phyloP scores from a whole-genome alignment of 352 stramenopile species.

The Blastocystis sp. region DNA sequence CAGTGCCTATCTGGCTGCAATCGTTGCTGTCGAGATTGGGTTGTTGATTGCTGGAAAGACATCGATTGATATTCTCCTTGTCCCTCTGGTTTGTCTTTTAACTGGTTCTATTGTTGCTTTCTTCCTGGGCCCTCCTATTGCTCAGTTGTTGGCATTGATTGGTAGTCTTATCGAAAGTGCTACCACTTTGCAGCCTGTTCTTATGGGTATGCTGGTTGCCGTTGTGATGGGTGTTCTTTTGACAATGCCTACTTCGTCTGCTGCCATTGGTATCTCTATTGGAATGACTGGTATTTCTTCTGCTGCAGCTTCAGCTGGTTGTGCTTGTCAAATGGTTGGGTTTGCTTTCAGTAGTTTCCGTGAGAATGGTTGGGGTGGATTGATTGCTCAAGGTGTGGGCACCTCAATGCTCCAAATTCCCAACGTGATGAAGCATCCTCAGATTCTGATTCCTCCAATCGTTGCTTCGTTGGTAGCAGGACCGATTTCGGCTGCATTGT shows the following conservation, averaged over 20 bases:
- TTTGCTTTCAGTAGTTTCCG: constrained; percentile 50
- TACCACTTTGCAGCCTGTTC: constrained; percentile 15
- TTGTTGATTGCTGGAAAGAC: constrained; percentile 28
- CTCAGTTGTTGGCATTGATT: not conserved
- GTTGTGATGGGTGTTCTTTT: constrained; percentile 41
- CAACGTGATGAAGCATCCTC: constrained; percentile 27
- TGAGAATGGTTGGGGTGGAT: constrained; percentile 32
- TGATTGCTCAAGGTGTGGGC: constrained; percentile 41
- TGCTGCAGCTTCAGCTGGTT: constrained; percentile 33
- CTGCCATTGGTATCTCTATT: constrained; percentile 55
- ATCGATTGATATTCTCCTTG: constrained; percentile 37
- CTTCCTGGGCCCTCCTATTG: constrained; percentile 14
- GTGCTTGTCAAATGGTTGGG: constrained; percentile 42
- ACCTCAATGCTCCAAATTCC: constrained; percentile 56
- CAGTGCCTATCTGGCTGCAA: constrained; percentile 23
- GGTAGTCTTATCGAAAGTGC: not conserved
- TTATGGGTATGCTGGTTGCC: constrained; percentile 38
- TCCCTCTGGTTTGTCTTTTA: constrained; percentile 46
- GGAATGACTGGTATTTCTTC: constrained; percentile 27
- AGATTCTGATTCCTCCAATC: constrained; percentile 48
- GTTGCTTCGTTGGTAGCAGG: constrained; percentile 17
- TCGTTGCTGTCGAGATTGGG: constrained; percentile 23
- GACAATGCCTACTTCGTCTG: constrained; percentile 32
- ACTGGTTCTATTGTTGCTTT: not conserved
- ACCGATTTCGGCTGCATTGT: constrained; percentile 16